Conservation (phyloP, 2,329 filamentous ascomycete genomes). For the Xylaria sp. region DNA sequence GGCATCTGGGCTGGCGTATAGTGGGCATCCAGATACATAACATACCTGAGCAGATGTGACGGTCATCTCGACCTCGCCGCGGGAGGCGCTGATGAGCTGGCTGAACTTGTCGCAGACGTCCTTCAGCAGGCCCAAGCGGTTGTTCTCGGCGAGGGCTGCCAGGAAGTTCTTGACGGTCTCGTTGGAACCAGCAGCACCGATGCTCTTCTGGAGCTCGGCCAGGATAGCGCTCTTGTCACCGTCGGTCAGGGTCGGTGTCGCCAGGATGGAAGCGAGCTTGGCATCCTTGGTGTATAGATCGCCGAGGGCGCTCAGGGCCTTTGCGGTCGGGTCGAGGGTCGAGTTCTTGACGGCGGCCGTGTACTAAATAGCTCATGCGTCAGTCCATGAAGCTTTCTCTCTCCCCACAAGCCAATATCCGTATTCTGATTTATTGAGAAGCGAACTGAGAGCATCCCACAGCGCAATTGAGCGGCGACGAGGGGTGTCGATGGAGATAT, state of each 20-base stretch:
- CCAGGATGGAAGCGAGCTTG: conserved; percentile 81
- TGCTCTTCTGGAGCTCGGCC: conserved; percentile 85
- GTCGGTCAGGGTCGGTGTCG: conserved; percentile 79
- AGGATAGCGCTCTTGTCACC: conserved; percentile 89
- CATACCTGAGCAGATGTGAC: conserved; percentile 90
- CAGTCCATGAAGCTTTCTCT: conserved; percentile 41
- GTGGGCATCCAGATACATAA: neutral
- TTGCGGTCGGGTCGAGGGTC: conserved; percentile 84
- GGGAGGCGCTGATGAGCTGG: conserved; percentile 85
- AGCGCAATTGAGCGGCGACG: conserved; percentile 14
- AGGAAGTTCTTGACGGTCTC: conserved; percentile 96
- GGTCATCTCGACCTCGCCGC: conserved; percentile 91
- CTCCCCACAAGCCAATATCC: neutral
- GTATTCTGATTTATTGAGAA: conserved; percentile 19
- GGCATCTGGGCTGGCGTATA: neutral
- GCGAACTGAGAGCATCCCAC: neutral
- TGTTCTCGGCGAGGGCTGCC: conserved; percentile 90
- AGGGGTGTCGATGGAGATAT: conserved; percentile 42
- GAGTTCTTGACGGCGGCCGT: conserved; percentile 92
- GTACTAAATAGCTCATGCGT: conserved; percentile 74
- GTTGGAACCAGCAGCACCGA: conserved; percentile 72
- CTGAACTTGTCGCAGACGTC: conserved; percentile 88
- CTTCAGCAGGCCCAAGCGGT: conserved; percentile 85
- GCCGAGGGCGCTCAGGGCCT: conserved; percentile 77
- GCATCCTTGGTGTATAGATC: conserved; percentile 81